Evolutionary conservation across 805 yeast genomes (phyloP).

Genomic region (Kluyveromyces starmeri): DNA sequence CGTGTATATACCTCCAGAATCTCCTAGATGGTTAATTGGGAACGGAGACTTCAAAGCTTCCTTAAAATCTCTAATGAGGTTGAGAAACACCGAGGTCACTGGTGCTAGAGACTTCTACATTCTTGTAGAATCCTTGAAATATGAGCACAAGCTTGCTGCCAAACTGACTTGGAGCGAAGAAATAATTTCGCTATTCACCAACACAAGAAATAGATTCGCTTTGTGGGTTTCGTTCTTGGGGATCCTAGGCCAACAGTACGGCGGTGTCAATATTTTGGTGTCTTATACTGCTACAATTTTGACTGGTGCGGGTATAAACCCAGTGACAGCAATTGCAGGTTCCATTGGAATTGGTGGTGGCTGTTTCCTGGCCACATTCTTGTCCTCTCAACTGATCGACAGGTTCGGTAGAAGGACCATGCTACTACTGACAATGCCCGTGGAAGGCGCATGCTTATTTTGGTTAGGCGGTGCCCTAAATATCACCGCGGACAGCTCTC

Average conservation of each 20-base stretch:
- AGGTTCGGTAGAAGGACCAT: conserved; percentile 43
- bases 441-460: conserved; percentile 47
- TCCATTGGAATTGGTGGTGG: conserved; percentile 44
- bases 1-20: conserved; percentile 54
- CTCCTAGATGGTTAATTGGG: conserved; percentile 62
- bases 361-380: conserved; percentile 37
- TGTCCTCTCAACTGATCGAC: conserved; percentile 42
- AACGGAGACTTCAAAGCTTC: conserved; percentile 43
- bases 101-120: conserved; percentile 63
- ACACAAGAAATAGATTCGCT: conserved; percentile 43
- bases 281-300: conserved; percentile 43
- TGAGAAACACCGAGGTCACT: conserved; percentile 39
- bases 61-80: conserved; percentile 36
- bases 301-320: conserved; percentile 36
- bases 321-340: conserved; percentile 38
- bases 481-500: conserved; percentile 29
- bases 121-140: conserved; percentile 42
- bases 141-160: conserved; percentile 37
- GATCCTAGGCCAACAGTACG: conserved; percentile 46
- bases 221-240: conserved; percentile 41
- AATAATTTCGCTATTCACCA: conserved; percentile 34
- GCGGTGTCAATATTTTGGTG: conserved; percentile 46
- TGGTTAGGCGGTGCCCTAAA: conserved; percentile 41
- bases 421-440: conserved; percentile 49
- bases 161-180: conserved; percentile 32